These are phyloP conservation scores for Pseudopithomyces chartarum DNA, from an alignment of 2,329 filamentous ascomycete genomes.

Conservation along the genomic window DNA sequence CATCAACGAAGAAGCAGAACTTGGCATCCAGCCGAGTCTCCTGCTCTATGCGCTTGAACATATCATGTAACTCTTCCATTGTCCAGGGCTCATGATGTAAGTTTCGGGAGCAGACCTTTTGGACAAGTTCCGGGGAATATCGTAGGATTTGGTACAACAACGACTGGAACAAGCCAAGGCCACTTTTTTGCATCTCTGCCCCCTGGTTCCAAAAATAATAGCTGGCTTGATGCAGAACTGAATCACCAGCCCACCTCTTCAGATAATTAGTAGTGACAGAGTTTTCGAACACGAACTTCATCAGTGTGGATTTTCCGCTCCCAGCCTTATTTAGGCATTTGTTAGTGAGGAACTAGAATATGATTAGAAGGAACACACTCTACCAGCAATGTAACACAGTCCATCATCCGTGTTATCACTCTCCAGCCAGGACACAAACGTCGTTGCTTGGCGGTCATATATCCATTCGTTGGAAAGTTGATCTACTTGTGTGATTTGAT, in stretches of 20 bases:
- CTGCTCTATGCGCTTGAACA: slow-evolving; percentile 3
- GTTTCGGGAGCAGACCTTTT: neutral
- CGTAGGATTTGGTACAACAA: slow-evolving; percentile 13
- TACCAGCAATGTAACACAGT: slow-evolving; percentile 18
- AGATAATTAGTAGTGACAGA: neutral
- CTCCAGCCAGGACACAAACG: slow-evolving; percentile 15
- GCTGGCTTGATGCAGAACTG: slow-evolving; percentile 28
- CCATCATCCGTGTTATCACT: neutral
- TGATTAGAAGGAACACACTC: slow-evolving; percentile 1
- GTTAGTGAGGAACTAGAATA: neutral
- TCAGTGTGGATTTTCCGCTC: slow-evolving; percentile 52
- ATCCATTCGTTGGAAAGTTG: slow-evolving; percentile 16
- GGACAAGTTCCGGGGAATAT: slow-evolving; percentile 10
- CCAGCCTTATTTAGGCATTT: slow-evolving; percentile 38
- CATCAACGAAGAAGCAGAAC: slow-evolving; percentile 19
- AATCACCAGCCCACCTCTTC: slow-evolving; percentile 5
- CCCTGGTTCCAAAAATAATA: slow-evolving; percentile 51
- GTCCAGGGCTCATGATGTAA: slow-evolving; percentile 14
- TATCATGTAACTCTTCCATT: slow-evolving; percentile 7
- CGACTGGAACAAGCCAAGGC: slow-evolving; percentile 15
- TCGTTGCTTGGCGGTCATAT: slow-evolving; percentile 8
- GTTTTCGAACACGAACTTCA: slow-evolving; percentile 33
- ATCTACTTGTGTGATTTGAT: slow-evolving; percentile 8
- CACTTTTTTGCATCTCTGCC: slow-evolving; percentile 11
- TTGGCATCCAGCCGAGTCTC: slow-evolving; percentile 6